Conservation (phyloP, 345 rosid genomes). For the Hevea brasiliensis region DNA sequence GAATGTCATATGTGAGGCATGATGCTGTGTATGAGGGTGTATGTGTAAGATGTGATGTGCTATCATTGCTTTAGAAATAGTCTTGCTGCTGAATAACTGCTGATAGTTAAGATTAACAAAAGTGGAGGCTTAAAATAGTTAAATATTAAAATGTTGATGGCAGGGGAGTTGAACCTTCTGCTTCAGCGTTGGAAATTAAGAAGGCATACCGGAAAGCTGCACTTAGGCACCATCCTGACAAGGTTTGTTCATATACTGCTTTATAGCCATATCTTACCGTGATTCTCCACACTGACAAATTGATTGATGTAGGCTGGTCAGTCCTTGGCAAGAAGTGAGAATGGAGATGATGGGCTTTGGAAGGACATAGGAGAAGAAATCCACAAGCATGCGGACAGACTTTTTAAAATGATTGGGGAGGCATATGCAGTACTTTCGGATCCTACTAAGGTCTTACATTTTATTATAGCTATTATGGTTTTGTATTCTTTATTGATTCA, state of each 20-base stretch:
- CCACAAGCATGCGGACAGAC: constrained; percentile 75
- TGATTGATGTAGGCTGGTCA: constrained; percentile 69
- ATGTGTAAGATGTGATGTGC: neutral
- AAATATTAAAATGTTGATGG: constrained; percentile 14
- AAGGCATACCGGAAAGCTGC: constrained; percentile 96
- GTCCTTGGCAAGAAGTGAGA: constrained; percentile 68
- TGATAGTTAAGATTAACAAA: neutral
- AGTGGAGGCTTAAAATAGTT: neutral
- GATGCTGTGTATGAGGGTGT: neutral
- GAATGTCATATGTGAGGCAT: neutral
- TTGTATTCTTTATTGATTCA: neutral
- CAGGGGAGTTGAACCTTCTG: constrained; percentile 84
- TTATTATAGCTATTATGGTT: neutral
- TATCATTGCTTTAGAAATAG: neutral
- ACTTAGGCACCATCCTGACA: constrained; percentile 96
- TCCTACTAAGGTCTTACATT: constrained; percentile 53
- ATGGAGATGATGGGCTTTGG: constrained; percentile 78
- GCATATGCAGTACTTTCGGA: constrained; percentile 95
- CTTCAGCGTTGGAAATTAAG: constrained; percentile 74
- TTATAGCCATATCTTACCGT: constrained; percentile 1
- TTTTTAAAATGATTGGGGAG: constrained; percentile 94
- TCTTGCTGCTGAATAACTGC: neutral
- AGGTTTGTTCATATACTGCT: constrained; percentile 46
- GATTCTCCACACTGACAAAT: constrained; percentile 1
- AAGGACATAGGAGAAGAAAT: constrained; percentile 90